phyloP scores from a whole-genome alignment of 768 basidiomycete genomes.

The Clitopilus passeckerianus region DNA sequence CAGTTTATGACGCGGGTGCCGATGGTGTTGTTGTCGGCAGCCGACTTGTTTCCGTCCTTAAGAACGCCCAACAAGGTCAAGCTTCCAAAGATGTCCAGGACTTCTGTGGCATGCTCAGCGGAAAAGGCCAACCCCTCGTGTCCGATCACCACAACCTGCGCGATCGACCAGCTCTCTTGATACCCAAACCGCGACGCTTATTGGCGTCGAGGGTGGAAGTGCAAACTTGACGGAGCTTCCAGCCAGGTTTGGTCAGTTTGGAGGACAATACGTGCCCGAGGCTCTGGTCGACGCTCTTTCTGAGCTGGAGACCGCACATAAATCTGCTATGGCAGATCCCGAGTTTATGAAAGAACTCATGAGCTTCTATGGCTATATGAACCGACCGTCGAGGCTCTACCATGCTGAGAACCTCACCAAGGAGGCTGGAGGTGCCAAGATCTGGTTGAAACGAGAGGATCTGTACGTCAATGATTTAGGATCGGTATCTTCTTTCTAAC shows the following conservation, averaged over 20 bases:
- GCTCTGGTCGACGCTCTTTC: conserved; percentile 88
- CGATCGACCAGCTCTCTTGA: conserved; percentile 22
- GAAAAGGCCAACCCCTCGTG: conserved; percentile 30
- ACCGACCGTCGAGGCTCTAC: conserved; percentile 89
- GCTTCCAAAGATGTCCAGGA: conserved; percentile 52
- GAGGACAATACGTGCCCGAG: conserved; percentile 97
- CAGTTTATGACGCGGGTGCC: conserved; percentile 82
- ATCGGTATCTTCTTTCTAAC: conserved; percentile 4
- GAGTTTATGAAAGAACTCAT: conserved; percentile 91
- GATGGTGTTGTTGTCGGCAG: conserved; percentile 96
- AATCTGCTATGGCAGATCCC: conserved; percentile 80
- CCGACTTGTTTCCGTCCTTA: conserved; percentile 76
- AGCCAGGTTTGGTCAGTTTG: conserved; percentile 88
- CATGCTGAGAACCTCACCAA: conserved; percentile 88
- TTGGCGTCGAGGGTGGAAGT: conserved; percentile 19
- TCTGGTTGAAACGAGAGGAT: conserved; percentile 98
- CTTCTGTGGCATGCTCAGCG: conserved; percentile 71
- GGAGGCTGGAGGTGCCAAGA: conserved; percentile 87
- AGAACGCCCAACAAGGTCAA: conserved; percentile 47
- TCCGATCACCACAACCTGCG: conserved; percentile 24
- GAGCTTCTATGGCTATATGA: conserved; percentile 89
- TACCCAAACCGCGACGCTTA: conserved; percentile 21
- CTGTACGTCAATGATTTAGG: conserved; percentile 41
- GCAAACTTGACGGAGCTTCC: conserved; percentile 52
- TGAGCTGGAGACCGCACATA: conserved; percentile 90